These are phyloP conservation scores for Leccinum disarticulatum DNA, from an alignment of 768 basidiomycete genomes.

Conservation along the genomic window DNA sequence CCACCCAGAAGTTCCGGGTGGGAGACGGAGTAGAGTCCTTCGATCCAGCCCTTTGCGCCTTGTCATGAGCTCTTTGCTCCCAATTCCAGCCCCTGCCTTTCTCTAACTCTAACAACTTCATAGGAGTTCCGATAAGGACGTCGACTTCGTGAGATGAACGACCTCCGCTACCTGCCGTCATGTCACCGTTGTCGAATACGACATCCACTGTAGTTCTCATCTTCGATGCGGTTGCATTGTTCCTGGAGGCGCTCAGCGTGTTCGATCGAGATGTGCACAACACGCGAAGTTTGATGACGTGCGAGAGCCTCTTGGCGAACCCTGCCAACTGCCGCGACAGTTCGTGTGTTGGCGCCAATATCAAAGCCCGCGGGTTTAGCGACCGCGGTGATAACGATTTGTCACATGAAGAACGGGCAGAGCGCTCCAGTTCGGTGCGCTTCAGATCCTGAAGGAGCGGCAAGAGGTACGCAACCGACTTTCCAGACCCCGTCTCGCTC, in stretches of 20 bases:
- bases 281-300: conserved; percentile 75
- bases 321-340: conserved; percentile 75
- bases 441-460: conserved; percentile 83
- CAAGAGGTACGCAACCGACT: conserved; percentile 87
- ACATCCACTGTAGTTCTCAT: conserved; percentile 35
- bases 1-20: no score
- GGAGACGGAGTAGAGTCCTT: no score
- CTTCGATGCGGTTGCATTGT: conserved; percentile 46
- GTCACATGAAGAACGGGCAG: conserved; percentile 2
- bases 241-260: conserved; percentile 21
- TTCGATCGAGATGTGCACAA: conserved; percentile 69
- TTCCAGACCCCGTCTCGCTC: conserved; percentile 89
- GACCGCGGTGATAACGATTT: conserved; percentile 21
- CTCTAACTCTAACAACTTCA: conserved; percentile 62
- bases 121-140: conserved; percentile 62
- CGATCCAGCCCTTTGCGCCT: no score
- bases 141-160: conserved; percentile 40
- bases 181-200: conserved; percentile 22
- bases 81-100: no score
- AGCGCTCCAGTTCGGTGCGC: conserved; percentile 45
- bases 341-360: conserved; percentile 90
- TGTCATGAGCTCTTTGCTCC: no score
- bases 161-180: conserved; percentile 25
- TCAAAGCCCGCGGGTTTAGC: conserved; percentile 70
- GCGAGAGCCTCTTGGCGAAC: conserved; percentile 73